phyloP scores from a whole-genome alignment of 139 green algal species.

The Coelastrella sp. region DNA sequence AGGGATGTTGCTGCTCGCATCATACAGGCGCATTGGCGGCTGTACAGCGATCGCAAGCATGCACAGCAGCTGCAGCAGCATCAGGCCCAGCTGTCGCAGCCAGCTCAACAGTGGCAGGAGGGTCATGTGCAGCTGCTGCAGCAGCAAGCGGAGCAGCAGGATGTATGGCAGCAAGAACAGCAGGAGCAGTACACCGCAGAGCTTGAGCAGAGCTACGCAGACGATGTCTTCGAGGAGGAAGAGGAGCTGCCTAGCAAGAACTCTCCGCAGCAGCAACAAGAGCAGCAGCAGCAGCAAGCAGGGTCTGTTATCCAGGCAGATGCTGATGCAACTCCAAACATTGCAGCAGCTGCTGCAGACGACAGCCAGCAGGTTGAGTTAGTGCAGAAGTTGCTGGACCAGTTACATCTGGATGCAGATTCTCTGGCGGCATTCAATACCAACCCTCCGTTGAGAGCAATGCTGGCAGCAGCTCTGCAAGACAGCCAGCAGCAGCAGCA shows the following conservation, averaged over 20 bases:
- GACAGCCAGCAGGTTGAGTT: background rate
- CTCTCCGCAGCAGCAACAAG: background rate
- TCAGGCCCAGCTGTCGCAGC: background rate
- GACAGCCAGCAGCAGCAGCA: background rate
- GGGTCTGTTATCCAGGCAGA: background rate
- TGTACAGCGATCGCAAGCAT: slow-evolving; percentile 18
- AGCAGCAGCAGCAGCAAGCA: background rate
- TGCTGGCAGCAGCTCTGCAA: slow-evolving; percentile 11
- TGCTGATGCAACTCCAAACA: too few species aligned
- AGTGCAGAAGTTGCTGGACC: slow-evolving; percentile 16
- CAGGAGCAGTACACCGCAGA: too few species aligned
- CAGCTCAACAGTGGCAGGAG: too few species aligned
- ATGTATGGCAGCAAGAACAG: too few species aligned
- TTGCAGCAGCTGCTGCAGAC: too few species aligned
- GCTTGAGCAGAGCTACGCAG: background rate
- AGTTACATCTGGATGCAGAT: slow-evolving; percentile 19
- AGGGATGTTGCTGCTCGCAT: slow-evolving; percentile 69
- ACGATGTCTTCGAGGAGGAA: background rate
- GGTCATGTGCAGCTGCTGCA: too few species aligned
- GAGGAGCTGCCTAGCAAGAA: background rate
- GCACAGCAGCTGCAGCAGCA: slow-evolving; percentile 17
- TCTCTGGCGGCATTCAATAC: background rate
- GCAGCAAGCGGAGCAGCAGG: too few species aligned
- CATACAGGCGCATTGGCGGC: slow-evolving; percentile 67
- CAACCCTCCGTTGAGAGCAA: background rate